These are phyloP conservation scores for Coniochaeta sp. DNA, from an alignment of 2,329 filamentous ascomycete genomes.

Conservation along the genomic window DNA sequence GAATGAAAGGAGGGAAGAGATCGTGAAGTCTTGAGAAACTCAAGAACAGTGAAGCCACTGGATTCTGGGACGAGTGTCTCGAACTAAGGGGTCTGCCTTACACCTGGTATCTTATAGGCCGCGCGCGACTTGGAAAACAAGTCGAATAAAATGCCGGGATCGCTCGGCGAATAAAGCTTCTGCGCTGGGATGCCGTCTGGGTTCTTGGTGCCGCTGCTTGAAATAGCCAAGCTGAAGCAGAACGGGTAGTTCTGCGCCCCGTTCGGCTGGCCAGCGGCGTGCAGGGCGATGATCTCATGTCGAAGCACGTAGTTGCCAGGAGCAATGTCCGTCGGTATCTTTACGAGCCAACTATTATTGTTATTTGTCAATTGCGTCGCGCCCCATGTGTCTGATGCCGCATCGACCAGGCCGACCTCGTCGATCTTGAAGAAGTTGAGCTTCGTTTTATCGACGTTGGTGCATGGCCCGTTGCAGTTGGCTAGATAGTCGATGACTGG, in stretches of 20 bases:
- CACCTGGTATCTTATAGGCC: slow-evolving; percentile 10
- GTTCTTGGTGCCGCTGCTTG: slow-evolving; percentile 7
- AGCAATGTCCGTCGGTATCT: slow-evolving; percentile 34
- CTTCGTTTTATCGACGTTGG: slow-evolving; percentile 22
- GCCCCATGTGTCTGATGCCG: slow-evolving; percentile 22
- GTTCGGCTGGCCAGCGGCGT: slow-evolving; percentile 9
- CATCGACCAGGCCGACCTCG: slow-evolving; percentile 20
- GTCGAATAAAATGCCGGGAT: slow-evolving; percentile 11
- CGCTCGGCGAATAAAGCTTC: slow-evolving; percentile 8
- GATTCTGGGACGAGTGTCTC: not conserved
- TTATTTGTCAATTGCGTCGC: slow-evolving; percentile 35
- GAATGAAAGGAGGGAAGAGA: too few relatives aligned
- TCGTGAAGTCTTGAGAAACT: too few relatives aligned
- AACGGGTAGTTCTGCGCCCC: slow-evolving; percentile 13
- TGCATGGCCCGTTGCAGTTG: slow-evolving; percentile 21
- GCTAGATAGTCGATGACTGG: slow-evolving; percentile 27
- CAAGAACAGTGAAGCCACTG: not conserved
- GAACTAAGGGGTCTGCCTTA: slow-evolving; percentile 1
- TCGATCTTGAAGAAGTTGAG: slow-evolving; percentile 22
- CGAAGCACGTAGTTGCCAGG: slow-evolving; percentile 43
- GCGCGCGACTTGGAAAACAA: slow-evolving; percentile 8
- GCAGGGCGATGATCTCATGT: slow-evolving; percentile 37
- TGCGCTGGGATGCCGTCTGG: slow-evolving; percentile 9
- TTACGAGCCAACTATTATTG: slow-evolving; percentile 41
- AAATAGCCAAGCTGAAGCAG: slow-evolving; percentile 11